Percentiles rank a stretch among this genome's conserved stretches.
Conservation (phyloP, 2,329 filamentous ascomycete species). For the Aspergillus arachidicola region DNA sequence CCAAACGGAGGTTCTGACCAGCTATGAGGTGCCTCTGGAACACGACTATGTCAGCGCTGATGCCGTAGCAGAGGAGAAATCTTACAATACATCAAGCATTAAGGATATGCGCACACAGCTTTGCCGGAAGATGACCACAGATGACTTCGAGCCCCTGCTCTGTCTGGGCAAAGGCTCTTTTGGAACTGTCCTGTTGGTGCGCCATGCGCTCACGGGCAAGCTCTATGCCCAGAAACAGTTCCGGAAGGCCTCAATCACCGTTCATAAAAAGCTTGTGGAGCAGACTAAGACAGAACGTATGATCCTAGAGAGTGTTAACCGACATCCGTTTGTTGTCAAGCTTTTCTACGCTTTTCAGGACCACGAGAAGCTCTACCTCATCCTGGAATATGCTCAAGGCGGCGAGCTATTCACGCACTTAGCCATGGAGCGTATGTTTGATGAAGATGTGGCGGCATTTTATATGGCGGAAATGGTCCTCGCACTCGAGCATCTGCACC, state of each 20-base stretch:
- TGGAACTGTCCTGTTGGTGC: conserved; percentile 91
- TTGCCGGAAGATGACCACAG: conserved; percentile 82
- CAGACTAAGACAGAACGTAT: conserved; percentile 96
- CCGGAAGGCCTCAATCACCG: conserved; percentile 91
- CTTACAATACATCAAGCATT: conserved; percentile 53
- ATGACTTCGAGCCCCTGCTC: conserved; percentile 86
- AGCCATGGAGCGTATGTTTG: conserved; percentile 91
- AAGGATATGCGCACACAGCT: conserved; percentile 56
- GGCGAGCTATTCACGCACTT: conserved; percentile 97
- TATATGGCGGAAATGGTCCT: conserved; percentile 99
- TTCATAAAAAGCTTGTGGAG: conserved; percentile 94
- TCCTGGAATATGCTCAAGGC: conserved; percentile 95
- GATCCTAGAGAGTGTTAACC: conserved; percentile 93
- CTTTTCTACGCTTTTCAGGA: conserved; percentile 98
- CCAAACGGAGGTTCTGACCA: conserved; percentile 71
- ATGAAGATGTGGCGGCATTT: conserved; percentile 84
- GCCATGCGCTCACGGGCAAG: conserved; percentile 81
- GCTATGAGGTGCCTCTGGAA: conserved; percentile 83
- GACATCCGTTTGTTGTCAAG: conserved; percentile 97
- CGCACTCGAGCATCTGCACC: conserved; percentile 89
- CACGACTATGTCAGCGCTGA: conserved; percentile 78
- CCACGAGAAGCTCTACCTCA: conserved; percentile 94
- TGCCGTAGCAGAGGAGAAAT: conserved; percentile 34
- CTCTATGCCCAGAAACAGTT: conserved; percentile 98
- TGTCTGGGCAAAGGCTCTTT: conserved; percentile 97